Base-by-base conservation (phyloP, 108 stramenopile genomes). In the Fistulifera solaris region DNA sequence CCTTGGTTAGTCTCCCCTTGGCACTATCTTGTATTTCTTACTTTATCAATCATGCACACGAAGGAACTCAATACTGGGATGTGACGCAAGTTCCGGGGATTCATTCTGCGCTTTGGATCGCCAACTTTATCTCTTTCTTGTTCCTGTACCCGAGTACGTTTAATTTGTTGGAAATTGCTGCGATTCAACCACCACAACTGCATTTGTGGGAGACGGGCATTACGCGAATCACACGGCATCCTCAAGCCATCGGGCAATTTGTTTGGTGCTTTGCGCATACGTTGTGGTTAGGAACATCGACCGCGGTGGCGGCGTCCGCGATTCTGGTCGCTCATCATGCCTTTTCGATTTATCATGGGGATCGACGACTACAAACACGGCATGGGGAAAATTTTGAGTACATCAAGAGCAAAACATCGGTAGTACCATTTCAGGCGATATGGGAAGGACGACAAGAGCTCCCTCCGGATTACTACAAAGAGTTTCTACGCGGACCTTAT, bases 131-230 rank as follows among this genome's bases (percentile, higher is more conserved):
- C 6, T 80, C 77, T 38, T 98, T 98, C 56, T 54, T 95, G 23
- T 94, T 98, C 67, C 61, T 98, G 46, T 96, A 98, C 79, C 96
- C 96, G 2, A 77, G 79, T 19, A 85, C 87, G 18, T 98, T 95
- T 72, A 98, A 98, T 65, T 65, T 98, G 25, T 81, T 87, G 55
- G 96, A 98, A 64, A 87, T 96, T 24, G 90, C 90, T 13, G 89
- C 87, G 15, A 74, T 92, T 4, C 78, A 90, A 46, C 65, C 56
- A 27, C 95, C 91, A 3, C 71, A 89, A 61, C 57, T 96, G 22
- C 87, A 87, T 58, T 54, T 98, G 46, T 98, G 93, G 93, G 95
- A 95, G 47, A 96, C 95, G 25, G 96, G 96, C 0, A 72, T 98
- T 13, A 94, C 82, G 51, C 77, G 96, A 12, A 95, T 98, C 65